Conservation (phyloP, 768 basidiomycete species). For the Kwoniella newhampshirensis region DNA sequence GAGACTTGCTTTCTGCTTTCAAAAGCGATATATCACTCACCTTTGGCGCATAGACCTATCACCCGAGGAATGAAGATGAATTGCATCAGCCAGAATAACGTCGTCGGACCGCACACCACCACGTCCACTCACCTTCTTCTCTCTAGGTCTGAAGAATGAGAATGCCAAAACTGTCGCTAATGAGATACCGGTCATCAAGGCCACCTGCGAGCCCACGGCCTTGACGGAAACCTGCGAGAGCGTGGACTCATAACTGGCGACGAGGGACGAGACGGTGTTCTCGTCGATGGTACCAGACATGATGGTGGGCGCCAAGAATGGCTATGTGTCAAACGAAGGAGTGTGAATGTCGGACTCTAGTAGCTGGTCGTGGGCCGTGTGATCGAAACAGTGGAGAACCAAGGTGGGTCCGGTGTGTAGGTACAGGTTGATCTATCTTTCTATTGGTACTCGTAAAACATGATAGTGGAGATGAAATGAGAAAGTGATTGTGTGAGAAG, state of each 20-base stretch:
- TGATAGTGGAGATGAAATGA: too few species aligned
- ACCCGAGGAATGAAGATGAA: background rate
- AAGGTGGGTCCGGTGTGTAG: too few species aligned
- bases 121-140: conserved; percentile 64
- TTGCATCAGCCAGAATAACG: conserved; percentile 2
- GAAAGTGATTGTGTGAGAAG: too few species aligned
- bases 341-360: background rate
- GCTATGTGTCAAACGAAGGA: background rate
- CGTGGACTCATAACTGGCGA: conserved; percentile 43
- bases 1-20: too few species aligned
- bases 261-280: conserved; percentile 36
- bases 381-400: too few species aligned
- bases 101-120: too few species aligned
- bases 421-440: too few species aligned
- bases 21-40: conserved; percentile 48
- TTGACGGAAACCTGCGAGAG: conserved; percentile 50
- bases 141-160: conserved; percentile 81
- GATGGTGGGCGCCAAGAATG: background rate
- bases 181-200: conserved; percentile 53
- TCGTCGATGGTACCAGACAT: conserved; percentile 35
- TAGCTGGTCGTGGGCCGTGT: too few species aligned
- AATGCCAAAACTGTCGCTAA: conserved; percentile 59
- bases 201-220: conserved; percentile 54
- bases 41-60: conserved; percentile 79
- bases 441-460: too few species aligned